Conservation (phyloP, 139 green algal species). For the Volvox africanus region DNA sequence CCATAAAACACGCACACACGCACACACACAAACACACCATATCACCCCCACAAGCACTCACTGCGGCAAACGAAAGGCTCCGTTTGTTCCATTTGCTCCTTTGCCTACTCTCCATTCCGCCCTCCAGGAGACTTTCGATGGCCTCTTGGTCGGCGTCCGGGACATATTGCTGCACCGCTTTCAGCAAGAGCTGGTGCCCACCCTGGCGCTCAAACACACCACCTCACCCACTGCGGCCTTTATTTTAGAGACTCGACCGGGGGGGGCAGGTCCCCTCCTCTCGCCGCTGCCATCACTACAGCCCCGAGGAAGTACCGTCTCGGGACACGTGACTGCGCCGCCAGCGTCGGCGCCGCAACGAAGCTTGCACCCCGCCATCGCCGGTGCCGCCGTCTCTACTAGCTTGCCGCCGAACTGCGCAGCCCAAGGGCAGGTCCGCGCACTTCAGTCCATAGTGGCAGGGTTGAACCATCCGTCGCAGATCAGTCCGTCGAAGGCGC, state of each 20-base stretch:
- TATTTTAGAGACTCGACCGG: background rate
- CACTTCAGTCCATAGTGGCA: too few species aligned
- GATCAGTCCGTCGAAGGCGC: too few species aligned
- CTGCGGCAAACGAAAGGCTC: too few species aligned
- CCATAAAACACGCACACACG: too few species aligned
- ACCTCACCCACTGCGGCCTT: conserved; percentile 15
- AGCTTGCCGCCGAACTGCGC: background rate
- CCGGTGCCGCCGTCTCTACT: background rate
- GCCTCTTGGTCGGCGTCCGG: background rate
- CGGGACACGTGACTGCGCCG: background rate
- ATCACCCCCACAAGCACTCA: too few species aligned
- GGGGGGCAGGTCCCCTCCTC: too few species aligned
- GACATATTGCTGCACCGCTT: conserved; percentile 6
- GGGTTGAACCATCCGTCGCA: background rate
- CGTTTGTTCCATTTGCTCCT: background rate
- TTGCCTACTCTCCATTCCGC: background rate
- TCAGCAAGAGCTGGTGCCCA: conserved; percentile 1
- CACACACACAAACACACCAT: too few species aligned
- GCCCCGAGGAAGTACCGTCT: background rate
- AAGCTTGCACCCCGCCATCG: background rate
- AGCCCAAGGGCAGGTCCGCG: background rate
- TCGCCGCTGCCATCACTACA: background rate
- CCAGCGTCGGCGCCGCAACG: background rate
- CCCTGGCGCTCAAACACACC: conserved; percentile 13
- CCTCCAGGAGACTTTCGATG: background rate